Conservation (phyloP, 805 yeast species). For the Ogataea pilisensis region DNA sequence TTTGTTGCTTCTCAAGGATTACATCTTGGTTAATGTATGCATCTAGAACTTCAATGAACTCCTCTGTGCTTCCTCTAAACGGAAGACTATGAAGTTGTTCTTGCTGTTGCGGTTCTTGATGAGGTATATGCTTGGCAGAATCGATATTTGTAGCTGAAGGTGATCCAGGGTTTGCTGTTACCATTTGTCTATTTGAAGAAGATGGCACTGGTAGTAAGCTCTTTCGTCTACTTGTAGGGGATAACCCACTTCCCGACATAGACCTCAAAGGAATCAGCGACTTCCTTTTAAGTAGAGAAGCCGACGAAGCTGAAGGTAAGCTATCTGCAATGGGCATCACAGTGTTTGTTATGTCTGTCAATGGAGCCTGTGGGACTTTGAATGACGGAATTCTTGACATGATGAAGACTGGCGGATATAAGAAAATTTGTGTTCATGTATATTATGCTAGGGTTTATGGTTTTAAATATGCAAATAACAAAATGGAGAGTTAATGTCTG, state of each 20-base stretch:
- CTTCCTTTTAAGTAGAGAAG: background rate
- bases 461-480: too few relatives aligned
- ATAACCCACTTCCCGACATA: background rate
- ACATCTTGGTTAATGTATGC: constrained; percentile 23
- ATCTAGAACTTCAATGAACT: constrained; percentile 20
- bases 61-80: constrained; percentile 8
- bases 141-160: background rate
- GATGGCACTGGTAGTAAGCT: constrained; percentile 2
- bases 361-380: background rate
- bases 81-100: background rate
- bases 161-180: background rate
- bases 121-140: background rate
- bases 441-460: too few relatives aligned
- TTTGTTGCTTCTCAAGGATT: constrained; percentile 21
- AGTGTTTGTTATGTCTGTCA: background rate
- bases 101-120: background rate
- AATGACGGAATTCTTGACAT: background rate
- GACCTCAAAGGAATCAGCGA: constrained; percentile 5
- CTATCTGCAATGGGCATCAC: background rate
- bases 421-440: too few relatives aligned
- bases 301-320: too few relatives aligned
- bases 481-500: too few relatives aligned
- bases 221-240: background rate
- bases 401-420: too few relatives aligned
- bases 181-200: background rate